phyloP scores from a whole-genome alignment of 305 asterid species.

The Fraxinus baroniana region DNA sequence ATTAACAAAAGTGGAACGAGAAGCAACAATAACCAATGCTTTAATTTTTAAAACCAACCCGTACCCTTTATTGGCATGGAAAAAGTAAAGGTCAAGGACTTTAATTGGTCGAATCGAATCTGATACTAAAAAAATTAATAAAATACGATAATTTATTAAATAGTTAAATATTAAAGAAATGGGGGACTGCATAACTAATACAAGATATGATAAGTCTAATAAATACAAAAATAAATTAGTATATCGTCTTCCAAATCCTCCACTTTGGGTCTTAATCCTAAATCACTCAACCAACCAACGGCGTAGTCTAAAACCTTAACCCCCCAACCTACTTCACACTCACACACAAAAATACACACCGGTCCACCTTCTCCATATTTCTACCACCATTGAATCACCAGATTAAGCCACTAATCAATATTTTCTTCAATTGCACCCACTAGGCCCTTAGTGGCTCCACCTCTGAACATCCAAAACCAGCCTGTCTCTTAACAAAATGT shows the following conservation, averaged over 20 bases:
- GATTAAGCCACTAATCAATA: background rate
- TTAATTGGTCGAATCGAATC: background rate
- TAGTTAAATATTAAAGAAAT: background rate
- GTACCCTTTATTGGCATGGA: background rate
- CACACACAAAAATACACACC: background rate
- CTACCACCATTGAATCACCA: background rate
- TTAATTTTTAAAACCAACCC: background rate
- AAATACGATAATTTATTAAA: background rate
- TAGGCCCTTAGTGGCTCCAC: background rate
- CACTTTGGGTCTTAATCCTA: background rate
- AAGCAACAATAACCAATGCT: background rate
- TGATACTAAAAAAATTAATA: background rate
- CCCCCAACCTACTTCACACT: background rate
- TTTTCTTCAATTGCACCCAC: background rate
- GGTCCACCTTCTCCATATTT: background rate
- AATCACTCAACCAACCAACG: background rate
- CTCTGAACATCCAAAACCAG: background rate
- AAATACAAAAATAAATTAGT: background rate
- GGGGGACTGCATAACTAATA: background rate
- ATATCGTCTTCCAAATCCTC: background rate
- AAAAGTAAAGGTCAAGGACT: background rate
- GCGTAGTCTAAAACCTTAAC: background rate
- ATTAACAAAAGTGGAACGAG: background rate
- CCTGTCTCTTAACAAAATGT: background rate
- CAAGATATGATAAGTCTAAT: background rate